These are phyloP conservation scores for Backusella mclennaniae DNA, from an alignment of 192 early-diverging fungal species.

Conservation along the genomic window DNA sequence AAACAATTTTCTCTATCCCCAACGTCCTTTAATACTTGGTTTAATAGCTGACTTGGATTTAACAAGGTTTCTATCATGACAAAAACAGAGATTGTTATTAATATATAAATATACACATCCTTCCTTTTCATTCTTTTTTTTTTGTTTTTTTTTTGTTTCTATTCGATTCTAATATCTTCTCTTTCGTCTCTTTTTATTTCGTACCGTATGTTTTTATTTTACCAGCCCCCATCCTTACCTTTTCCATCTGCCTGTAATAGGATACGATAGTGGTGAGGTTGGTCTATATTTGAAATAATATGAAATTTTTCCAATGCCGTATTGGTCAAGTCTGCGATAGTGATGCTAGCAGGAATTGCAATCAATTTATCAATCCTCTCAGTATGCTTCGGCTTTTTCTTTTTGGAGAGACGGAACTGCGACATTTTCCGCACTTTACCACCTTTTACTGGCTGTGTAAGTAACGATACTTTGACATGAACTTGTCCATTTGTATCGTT, in stretches of 20 bases:
- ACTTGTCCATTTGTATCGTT: conserved; percentile 22
- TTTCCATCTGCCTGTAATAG: background rate
- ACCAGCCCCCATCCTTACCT: background rate
- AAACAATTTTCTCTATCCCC: background rate
- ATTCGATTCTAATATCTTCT: background rate
- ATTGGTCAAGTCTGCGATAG: conserved; percentile 41
- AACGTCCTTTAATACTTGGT: background rate
- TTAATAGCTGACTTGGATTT: conserved; percentile 2
- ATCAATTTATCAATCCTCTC: conserved; percentile 37
- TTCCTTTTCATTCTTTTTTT: background rate
- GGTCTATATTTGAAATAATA: conserved; percentile 38
- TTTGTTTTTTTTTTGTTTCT: background rate
- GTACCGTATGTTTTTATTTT: background rate
- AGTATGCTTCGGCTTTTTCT: conserved; percentile 13
- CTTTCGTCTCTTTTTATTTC: background rate
- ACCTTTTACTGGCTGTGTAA: background rate
- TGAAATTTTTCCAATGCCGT: conserved; percentile 45
- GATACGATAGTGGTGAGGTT: conserved; percentile 31
- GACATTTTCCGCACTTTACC: background rate
- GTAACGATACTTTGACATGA: conserved; percentile 24
- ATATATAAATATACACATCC: background rate
- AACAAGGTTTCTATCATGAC: background rate
- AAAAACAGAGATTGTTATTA: background rate
- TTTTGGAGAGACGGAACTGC: background rate
- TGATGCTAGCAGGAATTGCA: conserved; percentile 36